These are phyloP conservation scores for Gracilaria caudata DNA, from an alignment of 23 red algal genomes.

Conservation along the genomic window DNA sequence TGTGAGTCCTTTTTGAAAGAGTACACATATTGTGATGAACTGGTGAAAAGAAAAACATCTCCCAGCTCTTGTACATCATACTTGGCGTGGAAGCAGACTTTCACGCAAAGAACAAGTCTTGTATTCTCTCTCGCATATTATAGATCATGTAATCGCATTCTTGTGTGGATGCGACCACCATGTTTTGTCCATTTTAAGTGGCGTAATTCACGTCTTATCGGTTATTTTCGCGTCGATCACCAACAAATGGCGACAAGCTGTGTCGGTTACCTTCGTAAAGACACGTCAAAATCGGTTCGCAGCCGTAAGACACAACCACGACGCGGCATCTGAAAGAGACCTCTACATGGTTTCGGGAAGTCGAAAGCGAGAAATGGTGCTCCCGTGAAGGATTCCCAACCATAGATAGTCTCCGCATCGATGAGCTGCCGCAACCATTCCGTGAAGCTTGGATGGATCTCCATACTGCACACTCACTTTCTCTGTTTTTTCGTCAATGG, in stretches of 20 bases:
- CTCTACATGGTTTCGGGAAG: not conserved
- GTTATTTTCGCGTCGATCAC: not conserved
- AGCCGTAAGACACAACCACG: too few species aligned
- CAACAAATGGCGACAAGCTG: not conserved
- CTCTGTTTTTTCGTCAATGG: slow-evolving; percentile 11
- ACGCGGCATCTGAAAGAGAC: not conserved
- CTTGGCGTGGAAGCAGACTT: too few species aligned
- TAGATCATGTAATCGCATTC: not conserved
- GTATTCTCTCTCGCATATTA: not conserved
- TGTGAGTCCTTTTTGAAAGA: not conserved
- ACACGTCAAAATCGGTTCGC: too few species aligned
- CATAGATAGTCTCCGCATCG: slow-evolving; percentile 25
- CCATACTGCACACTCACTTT: not conserved
- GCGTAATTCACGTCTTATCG: too few species aligned
- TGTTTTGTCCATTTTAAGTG: not conserved
- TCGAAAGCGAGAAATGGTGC: slow-evolving; percentile 12
- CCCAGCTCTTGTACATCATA: too few species aligned
- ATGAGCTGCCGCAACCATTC: slow-evolving; percentile 11
- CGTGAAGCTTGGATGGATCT: not conserved
- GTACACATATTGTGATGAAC: too few species aligned
- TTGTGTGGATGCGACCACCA: not conserved
- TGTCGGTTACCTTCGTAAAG: not conserved
- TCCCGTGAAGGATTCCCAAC: slow-evolving; percentile 24
- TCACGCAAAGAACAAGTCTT: not conserved
- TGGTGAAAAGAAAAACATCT: too few species aligned